Base-by-base conservation (phyloP, 495 filamentous ascomycete species). In the Daldinia grandis region DNA sequence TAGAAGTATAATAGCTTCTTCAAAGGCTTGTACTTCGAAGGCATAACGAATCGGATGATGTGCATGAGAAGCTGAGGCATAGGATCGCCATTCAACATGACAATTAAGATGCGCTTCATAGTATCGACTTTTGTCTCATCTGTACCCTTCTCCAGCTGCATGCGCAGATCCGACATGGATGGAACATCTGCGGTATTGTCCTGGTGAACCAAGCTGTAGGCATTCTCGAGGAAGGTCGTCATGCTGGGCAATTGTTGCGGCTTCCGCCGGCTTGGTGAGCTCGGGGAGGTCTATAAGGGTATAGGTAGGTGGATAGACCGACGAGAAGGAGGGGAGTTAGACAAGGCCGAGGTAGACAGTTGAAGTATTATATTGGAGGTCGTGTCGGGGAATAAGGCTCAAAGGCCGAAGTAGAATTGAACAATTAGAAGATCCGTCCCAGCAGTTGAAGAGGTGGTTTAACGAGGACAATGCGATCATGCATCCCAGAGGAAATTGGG, bases 1-100 rank as follows among this genome's bases (percentile, higher is more conserved):
- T 98, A 99, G 80, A 98, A 95, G 82, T 99, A 99, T 15, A 99
- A 87, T 44, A 99, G 83, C 83, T 98, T 98, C 87, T 99, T 99
- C 74, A 99, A 84, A n/a, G 89, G 83, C 81, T 98, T 98, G 82
- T 90, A 93, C 84, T 92, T 97, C 62, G 93, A 95, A 1, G 96
- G 96, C 96, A 98, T 98, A 70, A 99, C 93, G 80, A 98, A 98
- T 79, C 95, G 92, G 82, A 99, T 98, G 76, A 99, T 98, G 82
- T 98, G 96, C 96, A 99, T 99, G 70, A 99, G 87, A 17, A 99
- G 87, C 73, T 92, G 89, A 40, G 93, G 89, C 91, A 98, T 94
- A 37, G 96, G 93, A 76, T 98, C 96, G 62, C 96, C 96, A 77
- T 98, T 99, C 75, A 99, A 89, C 94, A 98, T 97, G 79, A 97